phyloP scores from a whole-genome alignment of 805 yeast species.

The Myxozyma nipponensis region DNA sequence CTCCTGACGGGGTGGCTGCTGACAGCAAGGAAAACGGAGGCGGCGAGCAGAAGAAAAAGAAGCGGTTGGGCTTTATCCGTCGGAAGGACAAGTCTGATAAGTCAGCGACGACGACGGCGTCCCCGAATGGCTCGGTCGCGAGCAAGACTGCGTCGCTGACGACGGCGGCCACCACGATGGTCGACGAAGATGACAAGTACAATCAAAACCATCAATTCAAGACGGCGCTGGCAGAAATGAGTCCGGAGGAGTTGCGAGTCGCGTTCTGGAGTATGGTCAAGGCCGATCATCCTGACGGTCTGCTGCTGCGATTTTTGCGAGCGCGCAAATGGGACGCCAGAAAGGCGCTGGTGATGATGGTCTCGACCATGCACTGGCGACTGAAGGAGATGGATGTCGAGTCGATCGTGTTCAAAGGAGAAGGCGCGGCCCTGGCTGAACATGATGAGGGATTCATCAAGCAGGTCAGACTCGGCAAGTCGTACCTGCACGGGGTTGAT shows the following conservation, averaged over 20 bases:
- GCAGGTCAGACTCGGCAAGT: conserved; percentile 64
- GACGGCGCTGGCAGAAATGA: conserved; percentile 48
- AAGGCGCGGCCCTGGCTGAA: conserved; percentile 52
- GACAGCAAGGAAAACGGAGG: background rate
- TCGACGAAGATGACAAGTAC: conserved; percentile 30
- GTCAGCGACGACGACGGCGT: background rate
- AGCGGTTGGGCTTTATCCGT: conserved; percentile 29
- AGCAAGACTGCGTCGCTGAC: conserved; percentile 5
- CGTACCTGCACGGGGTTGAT: conserved; percentile 72
- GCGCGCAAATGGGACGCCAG: conserved; percentile 90
- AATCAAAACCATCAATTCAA: conserved; percentile 39
- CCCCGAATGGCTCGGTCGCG: background rate
- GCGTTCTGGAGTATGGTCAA: conserved; percentile 61
- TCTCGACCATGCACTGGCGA: conserved; percentile 88
- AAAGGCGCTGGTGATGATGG: conserved; percentile 77
- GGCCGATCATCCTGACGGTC: conserved; percentile 81
- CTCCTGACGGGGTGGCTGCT: conserved; percentile 5
- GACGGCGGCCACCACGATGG: conserved; percentile 3
- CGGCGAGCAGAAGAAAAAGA: conserved; percentile 25
- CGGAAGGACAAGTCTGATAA: conserved; percentile 21
- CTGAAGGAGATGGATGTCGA: conserved; percentile 55
- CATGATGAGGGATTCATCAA: conserved; percentile 44
- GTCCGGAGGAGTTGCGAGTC: conserved; percentile 49
- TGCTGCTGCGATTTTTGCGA: conserved; percentile 76
- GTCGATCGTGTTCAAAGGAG: conserved; percentile 64